Conservation (phyloP, 1,139 yeast species). For the Hyphopichia khmerensis region DNA sequence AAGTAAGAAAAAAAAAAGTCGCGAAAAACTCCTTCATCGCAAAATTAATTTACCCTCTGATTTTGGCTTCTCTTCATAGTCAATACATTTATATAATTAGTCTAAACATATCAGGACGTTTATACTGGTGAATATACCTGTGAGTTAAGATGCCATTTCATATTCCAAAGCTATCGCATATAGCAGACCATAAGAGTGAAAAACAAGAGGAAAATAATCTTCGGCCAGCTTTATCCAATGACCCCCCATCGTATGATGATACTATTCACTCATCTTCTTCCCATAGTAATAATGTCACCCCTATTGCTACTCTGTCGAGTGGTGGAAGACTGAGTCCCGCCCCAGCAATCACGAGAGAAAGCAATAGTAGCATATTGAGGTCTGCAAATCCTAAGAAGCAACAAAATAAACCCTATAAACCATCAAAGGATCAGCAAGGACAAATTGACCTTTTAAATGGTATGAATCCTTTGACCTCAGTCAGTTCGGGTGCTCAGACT, state of each 20-base stretch:
- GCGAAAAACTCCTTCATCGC: too few relatives aligned
- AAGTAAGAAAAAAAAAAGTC: too few relatives aligned
- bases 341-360: conserved; percentile 5
- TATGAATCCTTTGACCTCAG: conserved; percentile 19
- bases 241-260: conserved; percentile 12
- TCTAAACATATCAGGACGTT: too few relatives aligned
- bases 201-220: conserved; percentile 10
- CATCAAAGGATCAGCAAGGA: conserved; percentile 34
- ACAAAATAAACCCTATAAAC: conserved; percentile 27
- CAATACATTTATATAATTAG: too few relatives aligned
- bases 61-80: too few relatives aligned
- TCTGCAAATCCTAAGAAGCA: conserved; percentile 2
- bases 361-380: conserved; percentile 7
- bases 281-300: not conserved
- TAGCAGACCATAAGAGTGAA: not conserved
- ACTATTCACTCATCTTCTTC: conserved; percentile 6
- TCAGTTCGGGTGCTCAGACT: conserved; percentile 34
- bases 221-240: conserved; percentile 5
- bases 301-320: not conserved
- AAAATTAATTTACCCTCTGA: too few relatives aligned
- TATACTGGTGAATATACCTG: too few relatives aligned
- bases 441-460: conserved; percentile 28
- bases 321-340: conserved; percentile 1
- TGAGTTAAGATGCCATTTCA: conserved; percentile 2
- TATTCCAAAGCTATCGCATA: conserved; percentile 1